Percentiles rank a stretch among this genome's conserved stretches.
These are phyloP conservation scores for Immersiella caudata DNA, from an alignment of 495 filamentous ascomycete genomes.

Conservation along the genomic window DNA sequence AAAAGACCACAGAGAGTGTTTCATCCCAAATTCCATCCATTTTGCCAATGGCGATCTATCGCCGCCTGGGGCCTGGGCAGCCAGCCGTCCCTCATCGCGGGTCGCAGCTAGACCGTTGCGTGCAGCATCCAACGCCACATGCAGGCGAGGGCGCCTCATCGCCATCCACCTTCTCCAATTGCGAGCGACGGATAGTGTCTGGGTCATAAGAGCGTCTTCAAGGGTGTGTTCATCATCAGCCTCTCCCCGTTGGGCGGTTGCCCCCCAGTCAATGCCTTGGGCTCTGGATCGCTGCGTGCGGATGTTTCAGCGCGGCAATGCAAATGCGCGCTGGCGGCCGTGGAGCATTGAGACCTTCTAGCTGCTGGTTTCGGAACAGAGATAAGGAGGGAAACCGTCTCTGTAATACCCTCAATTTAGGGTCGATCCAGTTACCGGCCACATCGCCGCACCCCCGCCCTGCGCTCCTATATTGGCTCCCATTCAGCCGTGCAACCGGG, in stretches of 20 bases:
- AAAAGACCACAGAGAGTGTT: slow-evolving; percentile 3
- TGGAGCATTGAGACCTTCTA: slow-evolving; percentile 20
- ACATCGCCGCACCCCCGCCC: slow-evolving; percentile 8
- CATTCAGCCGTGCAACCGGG: slow-evolving; percentile 20
- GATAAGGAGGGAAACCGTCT: neutral
- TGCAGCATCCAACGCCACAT: neutral
- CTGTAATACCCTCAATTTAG: slow-evolving; percentile 10
- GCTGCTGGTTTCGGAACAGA: slow-evolving; percentile 21
- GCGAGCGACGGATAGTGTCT: slow-evolving; percentile 16
- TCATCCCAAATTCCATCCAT: slow-evolving; percentile 20
- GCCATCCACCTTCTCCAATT: slow-evolving; percentile 19
- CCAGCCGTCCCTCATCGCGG: neutral
- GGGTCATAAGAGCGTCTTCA: slow-evolving; percentile 12
- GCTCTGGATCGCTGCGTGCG: slow-evolving; percentile 19
- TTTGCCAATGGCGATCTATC: slow-evolving; percentile 16
- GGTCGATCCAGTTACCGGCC: slow-evolving; percentile 10
- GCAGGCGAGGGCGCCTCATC: slow-evolving; percentile 18
- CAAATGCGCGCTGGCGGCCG: slow-evolving; percentile 15
- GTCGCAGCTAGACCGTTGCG: neutral
- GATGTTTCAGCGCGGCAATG: slow-evolving; percentile 19
- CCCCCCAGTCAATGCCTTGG: slow-evolving; percentile 16
- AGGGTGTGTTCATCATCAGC: slow-evolving; percentile 11
- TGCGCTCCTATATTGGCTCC: slow-evolving; percentile 13
- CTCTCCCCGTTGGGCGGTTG: neutral
- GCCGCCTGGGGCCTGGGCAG: neutral